These are phyloP conservation scores for Aspergillus sp. DNA, from an alignment of 2,329 filamentous ascomycete genomes.

Conservation along the genomic window DNA sequence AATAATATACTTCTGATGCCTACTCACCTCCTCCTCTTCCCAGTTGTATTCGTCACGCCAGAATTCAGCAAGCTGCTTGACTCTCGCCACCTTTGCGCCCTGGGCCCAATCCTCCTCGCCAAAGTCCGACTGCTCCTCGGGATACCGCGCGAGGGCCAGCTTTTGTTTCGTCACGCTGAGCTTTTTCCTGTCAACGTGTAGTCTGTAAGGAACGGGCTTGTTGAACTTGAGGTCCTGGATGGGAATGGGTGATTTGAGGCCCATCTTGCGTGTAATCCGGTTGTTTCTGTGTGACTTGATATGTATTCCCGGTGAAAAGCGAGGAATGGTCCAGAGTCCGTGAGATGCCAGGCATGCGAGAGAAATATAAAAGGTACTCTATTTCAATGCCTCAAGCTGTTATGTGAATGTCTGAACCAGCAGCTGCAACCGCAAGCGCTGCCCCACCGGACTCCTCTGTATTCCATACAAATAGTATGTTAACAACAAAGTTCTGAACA, in stretches of 20 bases:
- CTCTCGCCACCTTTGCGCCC: no score
- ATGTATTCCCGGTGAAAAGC: neutral
- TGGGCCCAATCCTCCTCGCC: no score
- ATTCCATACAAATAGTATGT: no score
- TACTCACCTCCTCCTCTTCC: constrained; percentile 5
- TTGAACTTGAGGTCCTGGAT: constrained; percentile 15
- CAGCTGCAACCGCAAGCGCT: no score
- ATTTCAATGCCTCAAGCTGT: no score
- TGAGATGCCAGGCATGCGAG: no score
- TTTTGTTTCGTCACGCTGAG: constrained; percentile 11
- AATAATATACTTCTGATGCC: neutral
- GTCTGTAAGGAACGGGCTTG: constrained; percentile 9
- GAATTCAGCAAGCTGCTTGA: neutral
- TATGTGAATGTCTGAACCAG: no score
- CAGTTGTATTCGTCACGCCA: constrained; percentile 2
- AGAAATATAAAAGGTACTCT: no score
- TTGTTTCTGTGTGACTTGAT: no score
- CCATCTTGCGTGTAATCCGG: neutral
- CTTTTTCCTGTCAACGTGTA: constrained; percentile 6
- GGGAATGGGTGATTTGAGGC: constrained; percentile 6
- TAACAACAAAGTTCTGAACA: no score
- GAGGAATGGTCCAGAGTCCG: no score
- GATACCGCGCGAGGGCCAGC: constrained; percentile 11
- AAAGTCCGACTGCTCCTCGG: constrained; percentile 16
- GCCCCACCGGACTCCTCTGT: no score